Evolutionary conservation across 768 basidiomycete species (phyloP).

Genomic region (Gelatoporia subvermispora): DNA sequence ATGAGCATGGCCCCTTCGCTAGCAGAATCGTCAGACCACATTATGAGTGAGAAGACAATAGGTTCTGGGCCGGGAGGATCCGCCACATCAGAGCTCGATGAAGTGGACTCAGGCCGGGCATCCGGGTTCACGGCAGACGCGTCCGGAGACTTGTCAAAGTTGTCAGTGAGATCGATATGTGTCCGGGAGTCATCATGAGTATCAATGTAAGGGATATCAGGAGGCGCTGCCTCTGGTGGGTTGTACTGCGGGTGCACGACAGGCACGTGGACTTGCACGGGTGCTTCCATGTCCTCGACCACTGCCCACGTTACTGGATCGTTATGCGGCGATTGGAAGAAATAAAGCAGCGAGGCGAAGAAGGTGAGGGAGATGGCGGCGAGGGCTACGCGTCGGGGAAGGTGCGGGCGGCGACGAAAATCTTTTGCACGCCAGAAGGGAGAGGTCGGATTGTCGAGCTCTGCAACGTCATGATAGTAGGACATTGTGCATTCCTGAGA

Average conservation of each 20-base stretch:
- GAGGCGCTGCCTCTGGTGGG: neutral
- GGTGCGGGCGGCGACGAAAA: conserved; percentile 10
- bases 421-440: conserved; percentile 13
- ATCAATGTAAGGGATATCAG: neutral
- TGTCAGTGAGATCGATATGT: too few relatives aligned
- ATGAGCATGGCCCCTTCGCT: conserved; percentile 38
- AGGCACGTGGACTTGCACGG: neutral
- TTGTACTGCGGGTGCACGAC: neutral
- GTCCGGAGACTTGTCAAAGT: neutral
- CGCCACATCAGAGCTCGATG: too few relatives aligned
- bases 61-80: conserved; percentile 20
- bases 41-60: conserved; percentile 38
- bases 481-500: too few relatives aligned
- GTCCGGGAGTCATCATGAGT: neutral
- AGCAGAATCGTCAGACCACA: conserved; percentile 39
- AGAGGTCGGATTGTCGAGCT: conserved; percentile 2
- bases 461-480: conserved; percentile 4
- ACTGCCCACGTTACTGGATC: neutral
- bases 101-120: neutral
- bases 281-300: neutral
- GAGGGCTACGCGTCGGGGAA: conserved; percentile 6
- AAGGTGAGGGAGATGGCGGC: conserved; percentile 5
- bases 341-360: conserved; percentile 7
- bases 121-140: neutral
- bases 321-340: conserved; percentile 2